Evolutionary conservation across 176 grass and related monocot genomes (phyloP).

Genomic region (Pharus latifolius): DNA sequence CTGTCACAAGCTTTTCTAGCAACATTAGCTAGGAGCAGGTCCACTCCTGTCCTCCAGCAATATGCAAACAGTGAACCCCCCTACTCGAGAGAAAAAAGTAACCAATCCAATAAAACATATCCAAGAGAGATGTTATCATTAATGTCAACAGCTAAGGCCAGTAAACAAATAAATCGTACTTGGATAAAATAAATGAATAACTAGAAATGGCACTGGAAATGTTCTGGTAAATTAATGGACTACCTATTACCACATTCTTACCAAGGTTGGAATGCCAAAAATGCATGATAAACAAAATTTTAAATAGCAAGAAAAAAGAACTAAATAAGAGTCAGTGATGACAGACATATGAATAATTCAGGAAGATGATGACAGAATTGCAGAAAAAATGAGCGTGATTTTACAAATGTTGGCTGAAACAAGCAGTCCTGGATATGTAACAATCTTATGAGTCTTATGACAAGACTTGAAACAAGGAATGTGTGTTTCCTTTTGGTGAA

Average conservation of each 20-base stretch:
- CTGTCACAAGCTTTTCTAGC: conserved; percentile 26
- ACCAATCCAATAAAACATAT: background rate
- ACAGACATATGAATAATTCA: no score
- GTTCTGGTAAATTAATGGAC: background rate
- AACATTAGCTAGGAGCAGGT: conserved; percentile 36
- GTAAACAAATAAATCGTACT: background rate
- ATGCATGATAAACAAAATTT: no score
- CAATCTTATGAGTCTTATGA: no score
- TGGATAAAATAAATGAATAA: background rate
- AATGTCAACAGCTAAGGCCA: background rate
- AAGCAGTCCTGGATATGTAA: no score
- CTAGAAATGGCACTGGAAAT: background rate
- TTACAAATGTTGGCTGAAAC: no score
- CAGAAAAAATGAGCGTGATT: no score
- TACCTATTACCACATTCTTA: background rate
- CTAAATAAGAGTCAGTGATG: no score
- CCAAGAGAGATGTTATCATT: background rate
- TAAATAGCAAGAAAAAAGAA: no score
- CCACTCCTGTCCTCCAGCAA: conserved; percentile 25
- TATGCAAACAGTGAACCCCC: conserved; percentile 30
- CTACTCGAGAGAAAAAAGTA: conserved; percentile 13
- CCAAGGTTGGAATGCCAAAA: background rate
- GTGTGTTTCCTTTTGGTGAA: no score
- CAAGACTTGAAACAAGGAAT: no score
- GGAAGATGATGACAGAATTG: no score